Evolutionary conservation across 2,329 filamentous ascomycete genomes (phyloP).

Genomic region (Ceratocystis lukuohia): DNA sequence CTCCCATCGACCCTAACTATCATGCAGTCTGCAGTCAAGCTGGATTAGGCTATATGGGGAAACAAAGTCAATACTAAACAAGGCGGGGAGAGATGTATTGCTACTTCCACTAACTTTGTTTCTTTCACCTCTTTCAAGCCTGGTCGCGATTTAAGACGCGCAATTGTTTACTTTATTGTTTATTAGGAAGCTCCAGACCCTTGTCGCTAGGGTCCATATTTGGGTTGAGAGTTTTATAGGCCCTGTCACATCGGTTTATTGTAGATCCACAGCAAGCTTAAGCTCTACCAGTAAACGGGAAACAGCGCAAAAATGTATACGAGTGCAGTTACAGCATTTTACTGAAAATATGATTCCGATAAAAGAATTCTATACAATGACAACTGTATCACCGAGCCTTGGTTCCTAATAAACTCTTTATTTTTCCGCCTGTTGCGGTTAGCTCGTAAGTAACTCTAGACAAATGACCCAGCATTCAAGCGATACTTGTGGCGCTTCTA

Average conservation of each 20-base stretch:
- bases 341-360: too few relatives aligned
- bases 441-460: too few relatives aligned
- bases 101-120: background rate
- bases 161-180: constrained; percentile 18
- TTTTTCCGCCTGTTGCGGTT: too few relatives aligned
- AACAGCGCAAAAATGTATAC: too few relatives aligned
- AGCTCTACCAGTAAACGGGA: too few relatives aligned
- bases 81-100: background rate
- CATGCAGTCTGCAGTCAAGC: background rate
- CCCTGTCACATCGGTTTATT: too few relatives aligned
- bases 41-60: background rate
- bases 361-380: too few relatives aligned
- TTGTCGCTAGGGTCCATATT: background rate
- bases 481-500: background rate
- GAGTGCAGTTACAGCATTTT: too few relatives aligned
- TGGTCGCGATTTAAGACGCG: constrained; percentile 15
- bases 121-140: background rate
- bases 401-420: too few relatives aligned
- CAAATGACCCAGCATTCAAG: background rate
- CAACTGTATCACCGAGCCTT: too few relatives aligned
- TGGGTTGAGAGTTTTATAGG: background rate
- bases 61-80: background rate
- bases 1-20: background rate
- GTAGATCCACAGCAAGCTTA: background rate
- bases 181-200: constrained; percentile 1